Percentiles rank a stretch among this genome's conserved stretches.
Conservation (phyloP, 1,139 yeast species). For the Waltiozyma sp. region DNA sequence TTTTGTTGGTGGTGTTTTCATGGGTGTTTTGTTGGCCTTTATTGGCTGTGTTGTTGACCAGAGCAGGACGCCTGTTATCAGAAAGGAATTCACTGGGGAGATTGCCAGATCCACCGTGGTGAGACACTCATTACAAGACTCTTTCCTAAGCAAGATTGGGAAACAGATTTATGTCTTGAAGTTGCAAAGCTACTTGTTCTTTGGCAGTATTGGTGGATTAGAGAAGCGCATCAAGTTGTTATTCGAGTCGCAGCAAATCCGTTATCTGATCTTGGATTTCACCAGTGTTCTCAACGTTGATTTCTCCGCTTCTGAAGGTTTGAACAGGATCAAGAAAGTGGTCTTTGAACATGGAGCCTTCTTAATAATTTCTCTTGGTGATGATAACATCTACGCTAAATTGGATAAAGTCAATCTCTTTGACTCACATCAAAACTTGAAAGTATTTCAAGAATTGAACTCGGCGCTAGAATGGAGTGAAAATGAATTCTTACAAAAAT, state of each 20-base stretch:
- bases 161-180: constrained; percentile 83
- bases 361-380: constrained; percentile 71
- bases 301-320: constrained; percentile 94
- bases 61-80: constrained; percentile 71
- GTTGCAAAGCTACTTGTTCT: constrained; percentile 78
- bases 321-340: constrained; percentile 74
- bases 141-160: constrained; percentile 76
- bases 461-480: constrained; percentile 96
- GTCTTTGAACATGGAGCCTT: constrained; percentile 60
- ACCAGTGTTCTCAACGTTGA: constrained; percentile 74
- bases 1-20: constrained; percentile 84
- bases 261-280: constrained; percentile 77
- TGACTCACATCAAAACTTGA: constrained; percentile 32
- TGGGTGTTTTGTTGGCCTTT: constrained; percentile 86
- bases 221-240: constrained; percentile 63
- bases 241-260: constrained; percentile 52
- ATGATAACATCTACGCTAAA: constrained; percentile 48
- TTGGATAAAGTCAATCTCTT: constrained; percentile 38
- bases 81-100: constrained; percentile 75
- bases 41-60: constrained; percentile 87
- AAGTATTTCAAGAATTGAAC: constrained; percentile 65
- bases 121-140: constrained; percentile 84
- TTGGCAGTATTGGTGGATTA: constrained; percentile 90
- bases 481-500: constrained; percentile 69
- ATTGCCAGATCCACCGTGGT: constrained; percentile 89